These are phyloP conservation scores for Candida pseudoglaebosa DNA, from an alignment of 805 yeast species.

Conservation along the genomic window DNA sequence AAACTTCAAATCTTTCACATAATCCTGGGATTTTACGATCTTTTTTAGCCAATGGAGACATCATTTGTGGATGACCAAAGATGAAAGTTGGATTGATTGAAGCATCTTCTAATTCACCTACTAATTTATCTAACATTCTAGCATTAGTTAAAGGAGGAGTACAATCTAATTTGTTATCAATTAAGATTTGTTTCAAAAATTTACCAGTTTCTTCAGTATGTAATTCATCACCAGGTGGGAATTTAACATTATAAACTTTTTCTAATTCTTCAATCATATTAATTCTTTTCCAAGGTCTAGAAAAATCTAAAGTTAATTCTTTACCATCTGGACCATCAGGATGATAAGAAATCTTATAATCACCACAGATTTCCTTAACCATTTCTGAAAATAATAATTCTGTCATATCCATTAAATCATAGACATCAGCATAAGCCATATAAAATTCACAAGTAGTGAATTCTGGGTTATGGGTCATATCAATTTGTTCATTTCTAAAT, in stretches of 20 bases:
- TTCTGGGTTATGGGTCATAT: slow-evolving; percentile 98
- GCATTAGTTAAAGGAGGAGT: slow-evolving; percentile 94
- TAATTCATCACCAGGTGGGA: slow-evolving; percentile 93
- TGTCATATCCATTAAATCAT: slow-evolving; percentile 92
- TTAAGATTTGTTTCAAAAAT: slow-evolving; percentile 77
- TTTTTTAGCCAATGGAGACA: slow-evolving; percentile 98
- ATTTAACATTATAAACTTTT: slow-evolving; percentile 76
- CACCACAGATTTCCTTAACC: slow-evolving; percentile 94
- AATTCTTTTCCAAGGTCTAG: slow-evolving; percentile 98
- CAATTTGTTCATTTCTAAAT: slow-evolving; percentile 98
- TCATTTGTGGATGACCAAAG: slow-evolving; percentile 99
- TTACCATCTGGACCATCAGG: slow-evolving; percentile 91
- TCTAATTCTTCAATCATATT: slow-evolving; percentile 97
- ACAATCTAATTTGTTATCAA: slow-evolving; percentile 81
- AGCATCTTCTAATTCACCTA: slow-evolving; percentile 92
- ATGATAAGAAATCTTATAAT: slow-evolving; percentile 80
- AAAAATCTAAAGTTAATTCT: slow-evolving; percentile 74
- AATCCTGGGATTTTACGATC: slow-evolving; percentile 89
- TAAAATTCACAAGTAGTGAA: slow-evolving; percentile 98
- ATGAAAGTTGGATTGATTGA: slow-evolving; percentile 97
- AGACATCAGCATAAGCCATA: slow-evolving; percentile 96
- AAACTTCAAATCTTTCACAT: slow-evolving; percentile 97
- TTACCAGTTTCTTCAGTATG: slow-evolving; percentile 92
- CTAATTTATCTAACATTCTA: slow-evolving; percentile 96
- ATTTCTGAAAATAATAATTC: slow-evolving; percentile 91